Percentiles rank a stretch among this genome's conserved stretches.
Conservation (phyloP, 75 land plant species). For the Pinus albicaulis region DNA sequence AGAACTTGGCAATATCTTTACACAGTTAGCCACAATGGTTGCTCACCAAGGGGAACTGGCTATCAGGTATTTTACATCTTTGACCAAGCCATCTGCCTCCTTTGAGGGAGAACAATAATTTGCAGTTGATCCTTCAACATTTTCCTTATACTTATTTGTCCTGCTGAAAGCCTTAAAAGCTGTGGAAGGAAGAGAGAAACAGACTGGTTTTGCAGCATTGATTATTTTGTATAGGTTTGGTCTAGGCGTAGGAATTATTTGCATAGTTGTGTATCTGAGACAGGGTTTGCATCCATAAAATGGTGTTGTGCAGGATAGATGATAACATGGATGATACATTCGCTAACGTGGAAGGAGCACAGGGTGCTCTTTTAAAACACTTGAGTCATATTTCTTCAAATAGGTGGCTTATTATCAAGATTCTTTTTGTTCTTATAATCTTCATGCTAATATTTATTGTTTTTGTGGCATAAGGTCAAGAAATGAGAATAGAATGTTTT, state of each 20-base stretch:
- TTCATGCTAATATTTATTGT: slow-evolving; percentile 56
- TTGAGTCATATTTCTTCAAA: slow-evolving; percentile 61
- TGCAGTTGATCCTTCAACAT: not conserved
- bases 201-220: not conserved
- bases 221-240: not conserved
- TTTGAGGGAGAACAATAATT: too few relatives aligned
- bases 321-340: slow-evolving; percentile 77
- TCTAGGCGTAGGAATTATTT: not conserved
- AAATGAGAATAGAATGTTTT: not conserved
- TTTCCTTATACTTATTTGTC: not conserved
- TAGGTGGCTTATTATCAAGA: slow-evolving; percentile 65
- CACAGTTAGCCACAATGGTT: slow-evolving; percentile 93
- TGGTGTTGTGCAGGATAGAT: slow-evolving; percentile 57
- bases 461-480: slow-evolving; percentile 29
- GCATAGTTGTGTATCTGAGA: not conserved
- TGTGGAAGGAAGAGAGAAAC: not conserved
- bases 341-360: slow-evolving; percentile 66
- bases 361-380: slow-evolving; percentile 50
- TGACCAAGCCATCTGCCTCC: not conserved
- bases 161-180: not conserved
- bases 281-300: not conserved
- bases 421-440: slow-evolving; percentile 49
- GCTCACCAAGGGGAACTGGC: slow-evolving; percentile 92
- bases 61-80: slow-evolving; percentile 54
- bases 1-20: slow-evolving; percentile 83